Conservation (phyloP, 768 basidiomycete genomes). For the Pholiota microspora region DNA sequence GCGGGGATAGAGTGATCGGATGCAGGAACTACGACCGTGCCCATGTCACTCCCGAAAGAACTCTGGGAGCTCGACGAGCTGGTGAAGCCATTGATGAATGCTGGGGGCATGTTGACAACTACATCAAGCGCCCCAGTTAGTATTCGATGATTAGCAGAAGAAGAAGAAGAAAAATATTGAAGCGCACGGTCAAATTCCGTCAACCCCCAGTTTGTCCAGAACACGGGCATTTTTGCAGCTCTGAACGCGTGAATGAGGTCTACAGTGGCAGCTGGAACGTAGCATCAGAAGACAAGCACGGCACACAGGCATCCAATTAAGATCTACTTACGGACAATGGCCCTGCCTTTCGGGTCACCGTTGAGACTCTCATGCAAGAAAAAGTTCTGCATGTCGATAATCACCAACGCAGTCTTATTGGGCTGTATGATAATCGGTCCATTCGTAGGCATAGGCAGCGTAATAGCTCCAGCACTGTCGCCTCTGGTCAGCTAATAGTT, state of each 20-base stretch:
- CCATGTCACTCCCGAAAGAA: constrained; percentile 33
- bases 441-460: constrained; percentile 22
- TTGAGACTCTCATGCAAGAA: constrained; percentile 29
- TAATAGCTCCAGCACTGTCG: constrained; percentile 21
- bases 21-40: constrained; percentile 23
- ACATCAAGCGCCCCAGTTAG: not conserved
- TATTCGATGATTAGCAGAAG: not conserved
- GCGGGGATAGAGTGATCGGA: constrained; percentile 21
- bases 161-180: not conserved
- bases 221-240: constrained; percentile 25
- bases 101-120: constrained; percentile 31
- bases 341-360: constrained; percentile 29
- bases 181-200: constrained; percentile 29
- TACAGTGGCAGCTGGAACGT: constrained; percentile 24
- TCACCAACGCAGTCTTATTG: constrained; percentile 29
- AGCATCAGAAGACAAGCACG: not conserved
- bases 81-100: constrained; percentile 29
- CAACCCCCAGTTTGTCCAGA: constrained; percentile 33
- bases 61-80: constrained; percentile 26
- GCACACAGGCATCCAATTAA: not conserved
- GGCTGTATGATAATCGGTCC: constrained; percentile 28
- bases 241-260: constrained; percentile 29
- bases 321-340: constrained; percentile 26
- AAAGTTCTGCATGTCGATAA: constrained; percentile 35
- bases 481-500: constrained; percentile 26